A percentile compares a stretch with the other conserved stretches of the same genome.
Evolutionary conservation across 2,329 filamentous ascomycete species (phyloP).

Genomic region (Penicillium polonicum): DNA sequence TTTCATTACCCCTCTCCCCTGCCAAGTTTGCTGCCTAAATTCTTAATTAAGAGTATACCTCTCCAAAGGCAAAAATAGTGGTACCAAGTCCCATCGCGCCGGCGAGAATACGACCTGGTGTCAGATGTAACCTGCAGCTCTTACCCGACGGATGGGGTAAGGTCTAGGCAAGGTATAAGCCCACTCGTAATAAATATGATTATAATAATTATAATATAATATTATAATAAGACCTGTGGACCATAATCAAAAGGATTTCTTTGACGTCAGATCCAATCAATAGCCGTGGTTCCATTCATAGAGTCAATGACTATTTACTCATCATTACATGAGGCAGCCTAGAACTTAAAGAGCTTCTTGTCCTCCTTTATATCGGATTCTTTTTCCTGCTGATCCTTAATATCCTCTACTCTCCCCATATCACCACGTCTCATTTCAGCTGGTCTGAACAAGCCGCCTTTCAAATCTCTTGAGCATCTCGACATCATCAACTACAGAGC

Average conservation of each 20-base stretch:
- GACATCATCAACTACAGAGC: neutral
- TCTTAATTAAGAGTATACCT: neutral
- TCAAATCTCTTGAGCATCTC: neutral
- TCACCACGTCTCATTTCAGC: slow-evolving; percentile 16
- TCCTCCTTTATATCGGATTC: too few relatives aligned
- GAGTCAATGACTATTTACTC: slow-evolving; percentile 17
- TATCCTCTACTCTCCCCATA: neutral
- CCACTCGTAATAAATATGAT: neutral
- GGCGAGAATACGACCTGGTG: slow-evolving; percentile 5
- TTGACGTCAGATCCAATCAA: slow-evolving; percentile 11
- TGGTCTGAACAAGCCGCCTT: slow-evolving; percentile 18
- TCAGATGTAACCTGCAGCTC: slow-evolving; percentile 9
- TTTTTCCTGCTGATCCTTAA: neutral
- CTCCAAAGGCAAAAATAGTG: neutral
- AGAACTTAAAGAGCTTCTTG: slow-evolving; percentile 2
- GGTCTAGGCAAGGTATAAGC: neutral
- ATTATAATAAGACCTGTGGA: neutral
- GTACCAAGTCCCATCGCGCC: neutral
- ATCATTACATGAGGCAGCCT: slow-evolving; percentile 13
- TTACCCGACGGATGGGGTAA: slow-evolving; percentile 4
- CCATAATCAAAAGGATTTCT: neutral
- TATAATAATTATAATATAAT: neutral
- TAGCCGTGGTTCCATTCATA: slow-evolving; percentile 7
- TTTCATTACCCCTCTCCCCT: neutral
- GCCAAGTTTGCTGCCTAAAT: neutral